Conservation (phyloP, 257 asterid species). For the Nicotiana attenuata region DNA sequence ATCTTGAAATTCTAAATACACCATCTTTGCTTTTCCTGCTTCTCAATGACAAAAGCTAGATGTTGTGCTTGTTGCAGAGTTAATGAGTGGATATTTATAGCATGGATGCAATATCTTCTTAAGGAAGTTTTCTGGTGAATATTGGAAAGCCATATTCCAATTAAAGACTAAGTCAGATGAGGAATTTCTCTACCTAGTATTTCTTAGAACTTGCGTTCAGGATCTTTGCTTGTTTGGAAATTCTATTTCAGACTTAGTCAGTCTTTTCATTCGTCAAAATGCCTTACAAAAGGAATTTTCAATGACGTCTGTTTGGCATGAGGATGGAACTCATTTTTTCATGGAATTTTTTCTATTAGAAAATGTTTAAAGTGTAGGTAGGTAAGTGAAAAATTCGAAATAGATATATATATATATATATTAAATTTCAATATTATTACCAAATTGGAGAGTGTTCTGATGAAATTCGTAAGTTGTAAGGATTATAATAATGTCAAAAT, state of each 20-base stretch:
- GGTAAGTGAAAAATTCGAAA: too few relatives aligned
- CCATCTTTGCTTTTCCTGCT: neutral
- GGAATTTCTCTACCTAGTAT: neutral
- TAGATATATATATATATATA: too few relatives aligned
- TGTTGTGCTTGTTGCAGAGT: neutral
- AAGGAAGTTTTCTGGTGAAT: neutral
- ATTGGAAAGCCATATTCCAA: neutral
- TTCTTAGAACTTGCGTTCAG: neutral
- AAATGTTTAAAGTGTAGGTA: too few relatives aligned
- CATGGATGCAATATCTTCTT: neutral
- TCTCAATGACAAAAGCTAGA: neutral
- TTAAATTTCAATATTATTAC: too few relatives aligned
- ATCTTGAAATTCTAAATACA: slow-evolving; percentile 15
- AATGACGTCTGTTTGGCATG: neutral
- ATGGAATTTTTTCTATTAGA: neutral
- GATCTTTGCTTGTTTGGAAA: neutral
- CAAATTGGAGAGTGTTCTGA: neutral
- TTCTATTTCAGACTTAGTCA: neutral
- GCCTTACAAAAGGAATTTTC: neutral
- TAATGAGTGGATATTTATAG: neutral
- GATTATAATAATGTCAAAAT: neutral
- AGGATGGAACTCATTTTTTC: neutral
- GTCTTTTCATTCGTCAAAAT: neutral
- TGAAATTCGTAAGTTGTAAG: too few relatives aligned
- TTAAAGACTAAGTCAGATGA: neutral